Base-by-base conservation (phyloP, 139 green algal genomes). In the Closterium sp. region DNA sequence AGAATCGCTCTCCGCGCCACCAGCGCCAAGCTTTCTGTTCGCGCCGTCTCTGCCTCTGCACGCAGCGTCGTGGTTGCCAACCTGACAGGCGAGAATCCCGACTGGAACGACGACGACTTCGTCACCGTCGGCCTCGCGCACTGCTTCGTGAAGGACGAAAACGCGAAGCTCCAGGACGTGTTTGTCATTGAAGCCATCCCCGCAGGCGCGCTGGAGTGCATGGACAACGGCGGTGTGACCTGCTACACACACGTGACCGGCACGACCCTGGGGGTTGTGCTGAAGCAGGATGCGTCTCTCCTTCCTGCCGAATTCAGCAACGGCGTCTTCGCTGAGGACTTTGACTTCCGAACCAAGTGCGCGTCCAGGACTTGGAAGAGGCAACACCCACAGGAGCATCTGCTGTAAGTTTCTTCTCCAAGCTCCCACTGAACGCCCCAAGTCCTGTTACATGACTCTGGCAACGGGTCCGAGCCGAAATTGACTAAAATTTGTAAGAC, bases 141-240 rank as follows among this genome's bases (percentile, higher is more conserved):
- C 87, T 99, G 97, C 93, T 99, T 98, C 88, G 93, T 95, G 62
- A 98, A 98, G 93, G 91, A 88, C 24, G 95, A 97, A 0, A 94
- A 97, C 10, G 95, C 95, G 31, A 97, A 97, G 92, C 93, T 99
- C 1, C 38, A 84, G 22, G 96, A 98, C 38, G 84, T 94, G 1
- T 97, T 96, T 24, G 95, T 98, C 7, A 96, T 99, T 22, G 97
- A 99, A 95, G 97, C 97, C 29, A 95, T 99, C 86, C 95, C 92
- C 10, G 97, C 97, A 24, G 97, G 96, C 86, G 96, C 92, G 32
- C 90, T 98, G 28, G 97, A 99, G 93, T 97, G 96, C 95, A 97
- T 98, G 95, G 96, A 96, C 21, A 96, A 96, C 89, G 97, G 97
- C 96, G 86, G 95, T 4, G 95, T 95, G 31, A 99, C 97, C 0